phyloP scores from a whole-genome alignment of 257 asterid genomes.

The Solanum appendiculatum region DNA sequence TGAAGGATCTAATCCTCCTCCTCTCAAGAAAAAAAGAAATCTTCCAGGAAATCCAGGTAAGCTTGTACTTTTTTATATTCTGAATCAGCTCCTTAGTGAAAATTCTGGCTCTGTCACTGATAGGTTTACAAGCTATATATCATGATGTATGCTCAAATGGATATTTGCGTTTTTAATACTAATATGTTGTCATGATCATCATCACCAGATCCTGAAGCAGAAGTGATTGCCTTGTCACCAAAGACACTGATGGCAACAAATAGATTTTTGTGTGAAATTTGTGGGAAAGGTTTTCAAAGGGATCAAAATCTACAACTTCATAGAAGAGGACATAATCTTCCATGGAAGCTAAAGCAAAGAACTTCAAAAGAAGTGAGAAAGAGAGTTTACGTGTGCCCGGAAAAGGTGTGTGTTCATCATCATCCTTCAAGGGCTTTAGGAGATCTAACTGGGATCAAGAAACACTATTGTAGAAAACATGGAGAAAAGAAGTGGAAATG shows the following conservation, averaged over 20 bases:
- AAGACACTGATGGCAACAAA: constrained; percentile 91
- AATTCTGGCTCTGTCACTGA: neutral
- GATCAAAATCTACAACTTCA: constrained; percentile 90
- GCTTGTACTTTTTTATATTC: neutral
- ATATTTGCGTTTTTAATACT: neutral
- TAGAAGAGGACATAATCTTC: constrained; percentile 82
- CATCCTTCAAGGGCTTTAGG: constrained; percentile 87
- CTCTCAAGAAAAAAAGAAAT: constrained; percentile 73
- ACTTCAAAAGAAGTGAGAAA: constrained; percentile 54
- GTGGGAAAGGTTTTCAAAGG: constrained; percentile 94
- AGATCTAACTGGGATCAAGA: constrained; percentile 85
- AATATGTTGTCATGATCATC: neutral
- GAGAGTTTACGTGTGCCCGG: constrained; percentile 91
- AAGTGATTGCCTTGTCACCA: constrained; percentile 82
- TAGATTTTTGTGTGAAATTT: constrained; percentile 75
- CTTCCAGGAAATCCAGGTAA: constrained; percentile 93
- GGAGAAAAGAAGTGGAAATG: constrained; percentile 99
- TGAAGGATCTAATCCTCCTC: constrained; percentile 43
- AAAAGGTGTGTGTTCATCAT: constrained; percentile 65
- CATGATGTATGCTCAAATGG: constrained; percentile 1
- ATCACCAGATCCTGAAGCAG: constrained; percentile 75
- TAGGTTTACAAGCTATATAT: neutral
- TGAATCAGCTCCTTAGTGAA: neutral
- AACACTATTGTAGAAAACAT: constrained; percentile 83
- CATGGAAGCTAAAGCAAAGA: constrained; percentile 92